These are phyloP conservation scores for Talaromyces proteolyticus DNA, from an alignment of 495 filamentous ascomycete species.

Conservation along the genomic window DNA sequence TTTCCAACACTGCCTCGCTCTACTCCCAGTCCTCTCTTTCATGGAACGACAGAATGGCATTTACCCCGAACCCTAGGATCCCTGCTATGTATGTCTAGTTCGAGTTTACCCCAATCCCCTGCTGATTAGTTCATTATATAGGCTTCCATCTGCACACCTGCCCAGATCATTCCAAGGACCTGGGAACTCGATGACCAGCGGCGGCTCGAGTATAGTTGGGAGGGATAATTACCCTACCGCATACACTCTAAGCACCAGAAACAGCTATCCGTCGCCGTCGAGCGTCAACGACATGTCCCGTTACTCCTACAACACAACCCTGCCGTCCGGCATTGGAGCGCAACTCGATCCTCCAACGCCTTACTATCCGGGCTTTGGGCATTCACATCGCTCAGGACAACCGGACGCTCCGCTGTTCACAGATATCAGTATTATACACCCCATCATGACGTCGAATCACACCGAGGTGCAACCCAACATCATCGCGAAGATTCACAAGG, in stretches of 20 bases:
- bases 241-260: conserved; percentile 29
- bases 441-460: conserved; percentile 54
- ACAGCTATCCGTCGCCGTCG: conserved; percentile 24
- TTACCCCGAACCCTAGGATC: conserved; percentile 25
- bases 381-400: conserved; percentile 23
- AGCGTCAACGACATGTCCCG: conserved; percentile 27
- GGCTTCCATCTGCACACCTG: conserved; percentile 32
- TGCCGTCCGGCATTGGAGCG: conserved; percentile 28
- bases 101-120: too few species aligned
- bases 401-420: conserved; percentile 50
- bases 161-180: conserved; percentile 26
- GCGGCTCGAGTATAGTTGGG: conserved; percentile 25
- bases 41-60: conserved; percentile 36
- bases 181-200: conserved; percentile 16
- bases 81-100: conserved; percentile 34
- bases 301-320: conserved; percentile 24
- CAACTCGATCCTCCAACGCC: conserved; percentile 25
- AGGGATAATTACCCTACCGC: conserved; percentile 29
- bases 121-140: too few species aligned
- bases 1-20: conserved; percentile 28
- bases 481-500: conserved; percentile 82
- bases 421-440: conserved; percentile 50
- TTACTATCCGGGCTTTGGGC: conserved; percentile 17
- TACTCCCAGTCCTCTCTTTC: conserved; percentile 32
- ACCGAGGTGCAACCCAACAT: conserved; percentile 65